phyloP scores from a whole-genome alignment of 495 filamentous ascomycete genomes.

The Lentithecium fluviatile region DNA sequence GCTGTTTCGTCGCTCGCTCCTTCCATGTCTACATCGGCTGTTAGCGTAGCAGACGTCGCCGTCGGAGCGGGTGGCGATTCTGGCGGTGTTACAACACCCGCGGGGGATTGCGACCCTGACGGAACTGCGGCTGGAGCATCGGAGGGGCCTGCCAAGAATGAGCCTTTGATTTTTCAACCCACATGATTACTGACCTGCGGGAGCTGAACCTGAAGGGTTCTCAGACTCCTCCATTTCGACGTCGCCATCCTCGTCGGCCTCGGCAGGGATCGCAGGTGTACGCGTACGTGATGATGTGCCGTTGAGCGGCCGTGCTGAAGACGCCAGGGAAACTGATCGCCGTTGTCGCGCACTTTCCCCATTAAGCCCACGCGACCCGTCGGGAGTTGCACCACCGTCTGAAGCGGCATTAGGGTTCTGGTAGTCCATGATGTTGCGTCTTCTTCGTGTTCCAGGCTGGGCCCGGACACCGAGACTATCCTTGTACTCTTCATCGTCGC shows the following conservation, averaged over 20 bases:
- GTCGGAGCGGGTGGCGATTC: constrained; percentile 28
- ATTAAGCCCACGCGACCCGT: constrained; percentile 20
- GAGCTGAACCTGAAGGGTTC: background rate
- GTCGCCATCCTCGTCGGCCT: constrained; percentile 35
- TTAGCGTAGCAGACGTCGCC: background rate
- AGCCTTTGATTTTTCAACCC: background rate
- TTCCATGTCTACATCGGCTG: constrained; percentile 24
- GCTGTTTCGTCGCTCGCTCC: constrained; percentile 4
- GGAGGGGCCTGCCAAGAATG: constrained; percentile 4
- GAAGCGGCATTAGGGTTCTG: constrained; percentile 59
- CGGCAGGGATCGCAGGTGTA: constrained; percentile 15
- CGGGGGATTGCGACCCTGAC: constrained; percentile 15
- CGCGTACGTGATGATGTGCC: constrained; percentile 22
- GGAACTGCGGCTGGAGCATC: background rate
- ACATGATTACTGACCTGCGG: background rate
- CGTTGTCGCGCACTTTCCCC: constrained; percentile 24
- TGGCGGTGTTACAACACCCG: constrained; percentile 29
- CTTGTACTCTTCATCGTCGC: constrained; percentile 85
- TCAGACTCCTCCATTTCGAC: constrained; percentile 33
- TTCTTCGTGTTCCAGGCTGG: constrained; percentile 59
- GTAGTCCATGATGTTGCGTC: constrained; percentile 69
- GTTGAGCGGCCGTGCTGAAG: constrained; percentile 25
- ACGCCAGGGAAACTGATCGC: constrained; percentile 26
- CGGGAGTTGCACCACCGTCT: constrained; percentile 47
- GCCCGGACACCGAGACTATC: constrained; percentile 66